Base-by-base conservation (phyloP, 768 basidiomycete species). In the Cyathus striatus region DNA sequence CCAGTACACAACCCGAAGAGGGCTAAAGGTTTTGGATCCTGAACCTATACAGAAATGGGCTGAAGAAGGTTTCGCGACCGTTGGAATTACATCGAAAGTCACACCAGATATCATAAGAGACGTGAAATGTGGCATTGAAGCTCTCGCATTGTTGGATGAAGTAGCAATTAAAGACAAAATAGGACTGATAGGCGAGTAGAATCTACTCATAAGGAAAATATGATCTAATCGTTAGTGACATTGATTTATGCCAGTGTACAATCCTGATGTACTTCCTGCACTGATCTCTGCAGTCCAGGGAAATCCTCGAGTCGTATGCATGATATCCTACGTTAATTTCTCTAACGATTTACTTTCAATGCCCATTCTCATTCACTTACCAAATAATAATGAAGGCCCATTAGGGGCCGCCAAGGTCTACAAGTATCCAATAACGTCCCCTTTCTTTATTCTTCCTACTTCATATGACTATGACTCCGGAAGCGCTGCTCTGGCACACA, bases 11-110 rank as follows among this genome's bases (percentile, higher is more conserved):
- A 48, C 49, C 14, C 53, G 56, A 32, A 52, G 45, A 18, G 43
- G 51, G 1, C 46, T 46, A 3, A 62, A 62, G 43, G 58, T 66
- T 4, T 60, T 76, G 13, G 73, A 76, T 54, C 74, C 76, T 2
- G 68, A 68, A 42, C 76, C 76, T 16, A 50, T 69, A 1, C 62
- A 62, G 51, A 78, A 76, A 58, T 76, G 74, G 73, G 73, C 75
- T 22, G 73, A 76, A 51, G 75, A 78, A 52, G 75, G 76, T 0
- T 78, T 73, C 43, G 67, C 68, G 4, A 73, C 76, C 2, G 63
- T 66, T 12, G 70, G 63, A 13, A 52, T 71, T 23, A 62, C 63
- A 5, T 25, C 51, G 21, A 47, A 48, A 3, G 51, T 49, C 9
- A 45, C 51, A 20, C 49, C 57, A 42, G 48, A 53, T 33, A 49